Conservation (phyloP, 768 basidiomycete genomes). For the Suillus decipiens region DNA sequence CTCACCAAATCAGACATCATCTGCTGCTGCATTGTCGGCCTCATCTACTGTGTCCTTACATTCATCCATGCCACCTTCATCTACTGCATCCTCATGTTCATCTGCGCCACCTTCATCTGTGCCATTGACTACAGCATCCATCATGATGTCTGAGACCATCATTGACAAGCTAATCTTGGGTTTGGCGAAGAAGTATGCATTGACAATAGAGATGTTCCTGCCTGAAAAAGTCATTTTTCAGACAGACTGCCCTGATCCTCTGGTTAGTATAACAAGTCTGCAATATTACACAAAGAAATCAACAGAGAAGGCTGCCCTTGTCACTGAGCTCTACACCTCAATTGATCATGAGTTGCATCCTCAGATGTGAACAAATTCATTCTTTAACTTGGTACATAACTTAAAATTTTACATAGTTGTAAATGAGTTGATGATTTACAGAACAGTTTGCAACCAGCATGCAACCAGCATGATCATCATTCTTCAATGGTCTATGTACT, state of each 20-base stretch:
- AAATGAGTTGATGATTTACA: neutral
- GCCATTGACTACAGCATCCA: neutral
- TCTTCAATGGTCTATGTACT: conserved; percentile 3
- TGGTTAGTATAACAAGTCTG: neutral
- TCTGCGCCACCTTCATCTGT: neutral
- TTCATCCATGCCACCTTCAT: neutral
- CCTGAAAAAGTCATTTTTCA: neutral
- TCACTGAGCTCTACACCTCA: neutral
- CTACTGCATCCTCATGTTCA: neutral
- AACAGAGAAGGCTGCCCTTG: neutral
- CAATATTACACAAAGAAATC: neutral
- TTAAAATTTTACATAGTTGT: neutral
- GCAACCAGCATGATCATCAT: neutral
- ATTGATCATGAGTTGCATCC: neutral
- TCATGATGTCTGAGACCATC: neutral
- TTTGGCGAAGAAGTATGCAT: neutral
- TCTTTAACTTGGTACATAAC: neutral
- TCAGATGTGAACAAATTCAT: neutral
- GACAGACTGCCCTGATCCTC: neutral
- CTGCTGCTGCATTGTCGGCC: neutral
- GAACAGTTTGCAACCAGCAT: neutral
- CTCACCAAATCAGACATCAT: neutral
- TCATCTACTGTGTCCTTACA: neutral
- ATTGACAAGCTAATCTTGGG: neutral
- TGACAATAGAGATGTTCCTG: conserved; percentile 4